Evolutionary conservation across 2,329 filamentous ascomycete genomes (phyloP).

Genomic region (Nothophoma quercina): DNA sequence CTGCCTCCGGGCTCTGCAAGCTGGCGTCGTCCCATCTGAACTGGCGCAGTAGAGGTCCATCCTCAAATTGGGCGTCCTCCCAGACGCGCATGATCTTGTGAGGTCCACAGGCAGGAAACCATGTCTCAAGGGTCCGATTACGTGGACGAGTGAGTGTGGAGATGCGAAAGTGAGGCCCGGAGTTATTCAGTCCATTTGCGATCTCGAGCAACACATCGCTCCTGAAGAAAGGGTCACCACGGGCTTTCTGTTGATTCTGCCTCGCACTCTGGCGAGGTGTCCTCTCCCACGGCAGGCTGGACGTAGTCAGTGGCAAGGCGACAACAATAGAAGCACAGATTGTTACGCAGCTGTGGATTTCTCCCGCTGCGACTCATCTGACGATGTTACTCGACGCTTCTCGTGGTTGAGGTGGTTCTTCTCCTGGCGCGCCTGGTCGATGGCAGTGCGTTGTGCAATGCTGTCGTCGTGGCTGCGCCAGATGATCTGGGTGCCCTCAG

Average conservation of each 20-base stretch:
- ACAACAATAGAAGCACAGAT: conserved; percentile 15
- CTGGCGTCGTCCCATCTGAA: too few relatives aligned
- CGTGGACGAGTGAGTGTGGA: too few relatives aligned
- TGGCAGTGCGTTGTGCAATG: conserved; percentile 88
- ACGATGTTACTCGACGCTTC: conserved; percentile 53
- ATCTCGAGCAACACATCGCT: neutral
- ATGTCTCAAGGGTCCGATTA: too few relatives aligned
- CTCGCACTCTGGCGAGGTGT: neutral
- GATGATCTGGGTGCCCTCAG: conserved; percentile 85
- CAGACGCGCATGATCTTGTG: too few relatives aligned
- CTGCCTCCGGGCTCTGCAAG: neutral
- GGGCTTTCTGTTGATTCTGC: neutral
- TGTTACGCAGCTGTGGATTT: conserved; percentile 40
- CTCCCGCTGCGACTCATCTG: conserved; percentile 45
- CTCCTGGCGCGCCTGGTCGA: conserved; percentile 90
- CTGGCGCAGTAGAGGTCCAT: too few relatives aligned
- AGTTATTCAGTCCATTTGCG: too few relatives aligned
- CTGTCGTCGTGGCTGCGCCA: conserved; percentile 98
- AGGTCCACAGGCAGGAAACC: too few relatives aligned
- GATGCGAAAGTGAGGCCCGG: too few relatives aligned
- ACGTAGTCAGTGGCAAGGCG: conserved; percentile 13
- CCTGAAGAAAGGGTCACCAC: too few relatives aligned
- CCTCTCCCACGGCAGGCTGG: neutral
- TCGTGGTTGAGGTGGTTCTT: conserved; percentile 63
- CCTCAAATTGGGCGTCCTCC: neutral